phyloP scores from a whole-genome alignment of 768 basidiomycete species.

The Tricholoma bakamatsutake region DNA sequence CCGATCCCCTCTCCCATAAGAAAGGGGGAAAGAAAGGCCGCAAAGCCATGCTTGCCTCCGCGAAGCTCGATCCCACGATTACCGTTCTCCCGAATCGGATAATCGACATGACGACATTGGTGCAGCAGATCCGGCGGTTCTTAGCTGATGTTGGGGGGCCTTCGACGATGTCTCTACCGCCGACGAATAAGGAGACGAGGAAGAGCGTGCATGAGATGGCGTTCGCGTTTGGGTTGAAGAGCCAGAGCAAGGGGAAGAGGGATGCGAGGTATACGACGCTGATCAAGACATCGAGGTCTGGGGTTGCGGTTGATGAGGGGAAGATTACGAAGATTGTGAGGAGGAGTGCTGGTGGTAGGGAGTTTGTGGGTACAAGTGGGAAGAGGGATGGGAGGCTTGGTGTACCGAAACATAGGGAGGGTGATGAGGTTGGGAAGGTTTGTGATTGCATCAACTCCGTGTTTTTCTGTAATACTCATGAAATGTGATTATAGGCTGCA shows the following conservation, averaged over 20 bases:
- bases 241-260: slow-evolving; percentile 68
- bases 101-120: slow-evolving; percentile 62
- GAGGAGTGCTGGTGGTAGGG: slow-evolving; percentile 27
- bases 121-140: slow-evolving; percentile 67
- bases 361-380: slow-evolving; percentile 30
- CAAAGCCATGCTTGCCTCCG: slow-evolving; percentile 60
- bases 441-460: slow-evolving; percentile 13
- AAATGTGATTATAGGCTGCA: slow-evolving; percentile 46
- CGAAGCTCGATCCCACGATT: slow-evolving; percentile 41
- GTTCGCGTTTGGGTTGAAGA: slow-evolving; percentile 71
- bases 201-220: slow-evolving; percentile 79
- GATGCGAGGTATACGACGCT: slow-evolving; percentile 72
- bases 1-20: slow-evolving; percentile 57
- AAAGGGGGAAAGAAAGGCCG: slow-evolving; percentile 65
- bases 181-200: slow-evolving; percentile 68
- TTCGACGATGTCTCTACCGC: slow-evolving; percentile 62
- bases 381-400: slow-evolving; percentile 16
- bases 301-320: slow-evolving; percentile 48
- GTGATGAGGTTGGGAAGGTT: slow-evolving; percentile 84
- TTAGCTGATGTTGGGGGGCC: slow-evolving; percentile 47
- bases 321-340: slow-evolving; percentile 46
- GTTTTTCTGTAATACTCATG: neutral
- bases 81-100: slow-evolving; percentile 43
- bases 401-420: slow-evolving; percentile 60
- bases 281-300: slow-evolving; percentile 57